Evolutionary conservation across 306 rosid species (phyloP).

Genomic region (Pachyrhizus erosus): DNA sequence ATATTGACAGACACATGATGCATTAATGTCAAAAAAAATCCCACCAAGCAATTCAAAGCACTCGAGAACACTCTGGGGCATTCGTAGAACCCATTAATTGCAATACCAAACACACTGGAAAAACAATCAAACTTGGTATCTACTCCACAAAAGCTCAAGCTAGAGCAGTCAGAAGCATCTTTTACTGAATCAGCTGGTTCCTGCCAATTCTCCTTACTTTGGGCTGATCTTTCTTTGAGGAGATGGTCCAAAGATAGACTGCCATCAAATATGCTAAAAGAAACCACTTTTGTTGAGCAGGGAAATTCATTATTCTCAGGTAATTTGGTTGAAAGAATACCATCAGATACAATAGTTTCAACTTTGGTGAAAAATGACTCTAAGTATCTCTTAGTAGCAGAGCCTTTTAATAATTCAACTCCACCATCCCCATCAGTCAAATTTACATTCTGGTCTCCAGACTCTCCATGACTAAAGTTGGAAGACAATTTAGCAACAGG

Average conservation of each 20-base stretch:
- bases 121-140: conserved; percentile 54
- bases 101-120: conserved; percentile 65
- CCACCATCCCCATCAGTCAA: conserved; percentile 49
- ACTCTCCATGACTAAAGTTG: conserved; percentile 44
- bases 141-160: conserved; percentile 46
- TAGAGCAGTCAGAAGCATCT: conserved; percentile 41
- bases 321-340: conserved; percentile 65
- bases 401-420: conserved; percentile 46
- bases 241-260: conserved; percentile 55
- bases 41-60: conserved; percentile 70
- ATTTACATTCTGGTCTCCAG: conserved; percentile 43
- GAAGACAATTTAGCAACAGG: conserved; percentile 55
- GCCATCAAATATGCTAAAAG: conserved; percentile 74
- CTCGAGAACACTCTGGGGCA: conserved; percentile 84
- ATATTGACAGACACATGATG: conserved; percentile 45
- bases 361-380: conserved; percentile 69
- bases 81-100: conserved; percentile 58
- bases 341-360: conserved; percentile 63
- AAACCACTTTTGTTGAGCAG: conserved; percentile 74
- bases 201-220: conserved; percentile 51
- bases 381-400: conserved; percentile 65
- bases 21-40: conserved; percentile 65
- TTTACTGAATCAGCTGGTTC: conserved; percentile 48
- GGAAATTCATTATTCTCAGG: conserved; percentile 76
- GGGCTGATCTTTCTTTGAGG: conserved; percentile 43